Evolutionary conservation across 2,329 filamentous ascomycete species (phyloP).

Genomic region (Allantophomopsis lycopodina): DNA sequence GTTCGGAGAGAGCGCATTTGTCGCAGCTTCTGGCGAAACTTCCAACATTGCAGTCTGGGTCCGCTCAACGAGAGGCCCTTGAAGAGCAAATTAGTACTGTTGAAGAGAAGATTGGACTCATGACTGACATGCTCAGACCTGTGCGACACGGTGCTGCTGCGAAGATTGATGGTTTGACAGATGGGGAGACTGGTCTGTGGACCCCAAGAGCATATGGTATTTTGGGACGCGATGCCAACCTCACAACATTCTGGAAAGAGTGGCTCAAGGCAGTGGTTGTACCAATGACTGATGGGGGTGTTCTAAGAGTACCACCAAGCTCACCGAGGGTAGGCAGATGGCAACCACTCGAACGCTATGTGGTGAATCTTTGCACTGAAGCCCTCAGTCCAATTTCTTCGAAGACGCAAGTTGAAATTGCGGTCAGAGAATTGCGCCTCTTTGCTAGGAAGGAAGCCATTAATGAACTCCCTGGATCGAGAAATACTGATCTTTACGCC

Average conservation of each 20-base stretch:
- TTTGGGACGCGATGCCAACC: slow-evolving; percentile 67
- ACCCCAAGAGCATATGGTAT: slow-evolving; percentile 88
- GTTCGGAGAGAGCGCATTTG: slow-evolving; percentile 75
- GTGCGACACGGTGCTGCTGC: slow-evolving; percentile 88
- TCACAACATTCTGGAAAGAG: slow-evolving; percentile 95
- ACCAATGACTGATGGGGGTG: slow-evolving; percentile 81
- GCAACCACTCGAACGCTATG: slow-evolving; percentile 93
- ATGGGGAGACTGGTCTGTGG: slow-evolving; percentile 93
- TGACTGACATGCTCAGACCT: slow-evolving; percentile 90
- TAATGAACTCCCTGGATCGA: slow-evolving; percentile 86
- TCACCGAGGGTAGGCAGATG: slow-evolving; percentile 86
- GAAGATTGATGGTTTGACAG: slow-evolving; percentile 92
- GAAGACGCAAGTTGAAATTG: slow-evolving; percentile 89
- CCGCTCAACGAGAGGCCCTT: slow-evolving; percentile 64
- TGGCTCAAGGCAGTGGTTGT: slow-evolving; percentile 92
- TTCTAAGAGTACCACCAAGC: slow-evolving; percentile 73
- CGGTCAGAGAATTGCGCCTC: slow-evolving; percentile 75
- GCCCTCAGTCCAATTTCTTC: slow-evolving; percentile 85
- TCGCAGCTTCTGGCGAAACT: slow-evolving; percentile 78
- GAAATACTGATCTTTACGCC: slow-evolving; percentile 85
- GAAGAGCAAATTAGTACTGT: slow-evolving; percentile 93
- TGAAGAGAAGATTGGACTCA: slow-evolving; percentile 92
- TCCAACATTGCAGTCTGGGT: slow-evolving; percentile 68
- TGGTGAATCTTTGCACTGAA: slow-evolving; percentile 92
- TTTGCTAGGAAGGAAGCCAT: slow-evolving; percentile 86